phyloP scores from a whole-genome alignment of 2,329 filamentous ascomycete genomes.

The Fusarium cicatricum region DNA sequence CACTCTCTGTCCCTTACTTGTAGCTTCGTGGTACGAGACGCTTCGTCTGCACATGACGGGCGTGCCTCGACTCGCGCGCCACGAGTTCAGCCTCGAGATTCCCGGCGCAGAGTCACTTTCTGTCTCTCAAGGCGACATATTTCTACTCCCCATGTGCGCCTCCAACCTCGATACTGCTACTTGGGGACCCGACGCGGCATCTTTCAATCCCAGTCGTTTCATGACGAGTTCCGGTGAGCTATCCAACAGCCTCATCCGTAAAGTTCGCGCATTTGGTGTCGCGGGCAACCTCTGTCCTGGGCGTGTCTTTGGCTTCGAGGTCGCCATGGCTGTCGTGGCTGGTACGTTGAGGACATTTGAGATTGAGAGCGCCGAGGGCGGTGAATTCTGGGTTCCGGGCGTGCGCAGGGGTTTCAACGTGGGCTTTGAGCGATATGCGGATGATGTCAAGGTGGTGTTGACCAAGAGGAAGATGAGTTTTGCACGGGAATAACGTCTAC shows the following conservation, averaged over 20 bases:
- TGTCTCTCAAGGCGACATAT: slow-evolving; percentile 42
- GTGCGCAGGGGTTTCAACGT: slow-evolving; percentile 41
- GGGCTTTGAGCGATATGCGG: slow-evolving; percentile 44
- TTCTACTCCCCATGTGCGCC: slow-evolving; percentile 45
- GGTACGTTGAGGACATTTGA: slow-evolving; percentile 42
- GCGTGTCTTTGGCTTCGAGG: slow-evolving; percentile 43
- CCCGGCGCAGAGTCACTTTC: slow-evolving; percentile 28
- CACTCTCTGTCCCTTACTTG: slow-evolving; percentile 42
- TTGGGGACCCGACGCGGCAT: slow-evolving; percentile 42
- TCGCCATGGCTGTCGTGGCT: slow-evolving; percentile 40
- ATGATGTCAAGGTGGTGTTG: slow-evolving; percentile 40
- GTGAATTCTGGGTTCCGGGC: slow-evolving; percentile 33
- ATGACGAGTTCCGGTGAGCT: slow-evolving; percentile 36
- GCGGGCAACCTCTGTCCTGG: slow-evolving; percentile 46
- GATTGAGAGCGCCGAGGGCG: slow-evolving; percentile 27
- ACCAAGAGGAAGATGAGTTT: slow-evolving; percentile 21
- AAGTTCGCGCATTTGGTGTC: slow-evolving; percentile 45
- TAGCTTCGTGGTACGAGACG: slow-evolving; percentile 45
- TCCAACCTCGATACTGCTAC: slow-evolving; percentile 40
- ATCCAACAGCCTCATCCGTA: slow-evolving; percentile 33
- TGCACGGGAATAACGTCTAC: too few species aligned
- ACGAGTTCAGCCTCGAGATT: slow-evolving; percentile 39
- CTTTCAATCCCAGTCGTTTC: slow-evolving; percentile 43
- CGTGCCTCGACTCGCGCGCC: slow-evolving; percentile 42
- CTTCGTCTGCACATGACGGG: slow-evolving; percentile 45